Conservation (phyloP, 2,329 filamentous ascomycete genomes). For the Paecilomyces dactylethromorphus region DNA sequence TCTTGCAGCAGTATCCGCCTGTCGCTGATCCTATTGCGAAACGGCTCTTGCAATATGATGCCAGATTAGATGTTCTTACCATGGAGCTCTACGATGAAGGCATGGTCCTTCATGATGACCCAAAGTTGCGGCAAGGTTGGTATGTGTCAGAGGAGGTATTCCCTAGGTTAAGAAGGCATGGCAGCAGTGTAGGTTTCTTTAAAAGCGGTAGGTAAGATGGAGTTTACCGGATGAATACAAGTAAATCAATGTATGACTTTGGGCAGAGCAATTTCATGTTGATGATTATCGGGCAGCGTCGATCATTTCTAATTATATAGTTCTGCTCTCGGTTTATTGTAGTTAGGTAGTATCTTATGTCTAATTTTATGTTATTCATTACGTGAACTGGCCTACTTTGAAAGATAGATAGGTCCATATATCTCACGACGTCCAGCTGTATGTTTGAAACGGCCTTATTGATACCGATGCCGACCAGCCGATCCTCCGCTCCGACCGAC, state of each 20-base stretch:
- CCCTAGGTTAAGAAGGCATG: neutral
- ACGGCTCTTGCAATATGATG: conserved; percentile 10
- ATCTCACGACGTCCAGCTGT: no score
- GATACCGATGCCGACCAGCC: neutral
- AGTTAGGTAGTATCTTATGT: no score
- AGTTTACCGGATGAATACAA: neutral
- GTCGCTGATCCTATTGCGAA: conserved; percentile 10
- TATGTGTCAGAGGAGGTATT: conserved; percentile 4
- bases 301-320: neutral
- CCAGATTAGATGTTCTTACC: conserved; percentile 10
- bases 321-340: neutral
- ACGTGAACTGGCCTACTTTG: no score
- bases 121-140: conserved; percentile 2
- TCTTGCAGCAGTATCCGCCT: conserved; percentile 7
- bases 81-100: conserved; percentile 45
- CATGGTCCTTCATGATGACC: conserved; percentile 48
- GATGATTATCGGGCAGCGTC: no score
- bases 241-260: neutral
- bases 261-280: no score
- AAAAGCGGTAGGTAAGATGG: neutral
- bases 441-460: no score
- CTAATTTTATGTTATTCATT: no score
- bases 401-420: no score
- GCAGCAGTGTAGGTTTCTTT: neutral
- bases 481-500: neutral